Base-by-base conservation (phyloP, 345 rosid species). In the Populus pruinosa region DNA sequence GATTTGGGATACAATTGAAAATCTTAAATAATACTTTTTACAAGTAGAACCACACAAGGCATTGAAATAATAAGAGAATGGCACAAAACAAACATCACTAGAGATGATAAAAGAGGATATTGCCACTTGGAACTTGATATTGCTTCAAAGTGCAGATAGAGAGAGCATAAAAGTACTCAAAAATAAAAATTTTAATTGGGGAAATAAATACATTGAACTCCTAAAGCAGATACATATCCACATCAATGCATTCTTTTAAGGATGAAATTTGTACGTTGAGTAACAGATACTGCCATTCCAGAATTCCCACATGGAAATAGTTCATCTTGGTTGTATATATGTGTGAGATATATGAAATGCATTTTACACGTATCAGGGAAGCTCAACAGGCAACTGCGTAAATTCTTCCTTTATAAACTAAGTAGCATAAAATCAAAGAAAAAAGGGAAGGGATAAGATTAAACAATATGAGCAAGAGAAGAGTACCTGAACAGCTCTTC, bases 401-500 rank as follows among this genome's bases (percentile, higher is more conserved):
- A 61, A 64, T 35, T 25, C 68, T 76, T 17, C 56, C 53, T 6
- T 31, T 12, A 59, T 11, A 39, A 77, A 62, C 20, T 62, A 33
- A 12, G 44, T 73, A 39, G 8, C 14, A 67, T n/a, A 67, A 13
- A 77, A 77, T 50, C 67, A 67, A n/a, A n/a, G 49, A 67, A 56
- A 38, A 61, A 68, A 69, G 59, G 36, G 5, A 69, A 35, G 39
- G 4, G 9, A 27, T 21, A 59, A 6, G 38, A 50, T 70, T 63
- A 16, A 21, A 62, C 13, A 29, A 41, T 29, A 47, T 21, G 17
- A 56, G 67, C 55, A 55, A 39, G 71, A 77, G 62, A 71, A 41
- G 20, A 67, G 72, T 82, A 95, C 99, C 98, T 95, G 98, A 64
- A 91, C 87, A 64, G 97, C 96, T 85, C 98, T 90, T 86, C 99